Base-by-base conservation (phyloP, 2,329 filamentous ascomycete species). In the Basipetospora chlamydospora region DNA sequence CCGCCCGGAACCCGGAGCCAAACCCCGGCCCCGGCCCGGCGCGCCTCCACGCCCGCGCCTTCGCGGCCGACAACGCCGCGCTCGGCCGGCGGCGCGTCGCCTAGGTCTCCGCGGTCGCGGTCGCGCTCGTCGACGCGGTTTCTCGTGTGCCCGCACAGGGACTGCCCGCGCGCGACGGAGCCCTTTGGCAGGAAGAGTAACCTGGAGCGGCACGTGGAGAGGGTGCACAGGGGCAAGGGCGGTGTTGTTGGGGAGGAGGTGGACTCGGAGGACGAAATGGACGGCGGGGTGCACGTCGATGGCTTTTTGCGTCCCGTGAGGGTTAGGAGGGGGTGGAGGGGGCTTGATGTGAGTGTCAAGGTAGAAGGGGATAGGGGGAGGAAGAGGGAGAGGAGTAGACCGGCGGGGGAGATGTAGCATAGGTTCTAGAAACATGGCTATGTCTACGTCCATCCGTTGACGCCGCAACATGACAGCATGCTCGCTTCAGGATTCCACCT, bases 241-340 rank as follows among this genome's bases (percentile, higher is more conserved):
- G 13, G 16, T 39, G 20, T 15, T n/a, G 47, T 58, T 21, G 51
- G 57, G 15, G 46, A 58, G 25, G 51, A 58, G 15, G 44, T 49
- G 22, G 57, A 58, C 15, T 59, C 64, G 40, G 67, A 61, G 46
- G 68, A 66, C 39, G 70, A 75, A 46, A 66, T 73, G 46, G 45
- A 63, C 7, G 78, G 76, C 0, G 77, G 64, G 0, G 72, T 82
- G 15, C 78, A 82, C 46, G 66, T 73, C 2, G 78, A 84, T 51
- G 73, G 78, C 0, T 84, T 80, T 47, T 44, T 84, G 46, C 60
- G 62, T 47, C 66, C 68, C 4, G 63, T 82, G 36, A 56, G 59
- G 39, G 52, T 59, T 1, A 55, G 61, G 6, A 55, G 48, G 29
- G 68, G 67, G 0, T 73, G 67, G 68, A 53, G 63, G 28, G 59